phyloP scores from a whole-genome alignment of 805 yeast species.

The Starmerella powellii region DNA sequence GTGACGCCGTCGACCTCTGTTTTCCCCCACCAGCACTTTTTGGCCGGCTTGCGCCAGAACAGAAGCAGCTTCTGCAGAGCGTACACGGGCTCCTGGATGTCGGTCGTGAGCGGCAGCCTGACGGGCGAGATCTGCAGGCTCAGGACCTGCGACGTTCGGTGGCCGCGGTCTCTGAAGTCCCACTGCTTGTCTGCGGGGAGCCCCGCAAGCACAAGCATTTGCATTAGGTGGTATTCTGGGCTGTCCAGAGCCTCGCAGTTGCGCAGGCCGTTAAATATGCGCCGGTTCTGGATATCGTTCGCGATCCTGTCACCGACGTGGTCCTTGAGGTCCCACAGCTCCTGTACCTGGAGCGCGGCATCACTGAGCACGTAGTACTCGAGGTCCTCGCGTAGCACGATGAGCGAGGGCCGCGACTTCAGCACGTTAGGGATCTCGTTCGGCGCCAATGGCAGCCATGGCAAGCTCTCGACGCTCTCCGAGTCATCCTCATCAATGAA shows the following conservation, averaged over 20 bases:
- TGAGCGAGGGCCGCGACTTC: conserved; percentile 73
- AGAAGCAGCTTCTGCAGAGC: conserved; percentile 53
- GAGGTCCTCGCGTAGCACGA: conserved; percentile 84
- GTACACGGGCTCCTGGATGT: conserved; percentile 19
- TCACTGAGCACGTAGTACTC: conserved; percentile 80
- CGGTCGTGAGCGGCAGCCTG: conserved; percentile 11
- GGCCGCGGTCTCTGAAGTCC: conserved; percentile 87
- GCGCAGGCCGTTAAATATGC: conserved; percentile 63
- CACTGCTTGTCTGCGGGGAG: conserved; percentile 54
- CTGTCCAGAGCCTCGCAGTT: conserved; percentile 41
- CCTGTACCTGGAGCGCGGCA: conserved; percentile 42
- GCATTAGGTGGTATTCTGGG: conserved; percentile 89
- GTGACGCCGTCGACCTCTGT: conserved; percentile 35
- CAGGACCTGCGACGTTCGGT: conserved; percentile 73
- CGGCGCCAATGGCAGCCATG: conserved; percentile 12
- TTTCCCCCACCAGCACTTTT: conserved; percentile 95
- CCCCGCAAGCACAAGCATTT: conserved; percentile 89
- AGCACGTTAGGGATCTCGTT: conserved; percentile 40
- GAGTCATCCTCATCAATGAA: conserved; percentile 12
- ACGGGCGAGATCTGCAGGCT: conserved; percentile 62
- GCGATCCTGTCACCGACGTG: conserved; percentile 60
- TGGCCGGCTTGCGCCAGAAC: conserved; percentile 96
- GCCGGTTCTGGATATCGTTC: conserved; percentile 30
- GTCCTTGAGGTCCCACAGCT: conserved; percentile 51
- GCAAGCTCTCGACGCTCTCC: conserved; percentile 12